Percentiles rank a stretch among this genome's conserved stretches.
phyloP scores from a whole-genome alignment of 805 yeast species.

The Schwanniomyces sp. region DNA sequence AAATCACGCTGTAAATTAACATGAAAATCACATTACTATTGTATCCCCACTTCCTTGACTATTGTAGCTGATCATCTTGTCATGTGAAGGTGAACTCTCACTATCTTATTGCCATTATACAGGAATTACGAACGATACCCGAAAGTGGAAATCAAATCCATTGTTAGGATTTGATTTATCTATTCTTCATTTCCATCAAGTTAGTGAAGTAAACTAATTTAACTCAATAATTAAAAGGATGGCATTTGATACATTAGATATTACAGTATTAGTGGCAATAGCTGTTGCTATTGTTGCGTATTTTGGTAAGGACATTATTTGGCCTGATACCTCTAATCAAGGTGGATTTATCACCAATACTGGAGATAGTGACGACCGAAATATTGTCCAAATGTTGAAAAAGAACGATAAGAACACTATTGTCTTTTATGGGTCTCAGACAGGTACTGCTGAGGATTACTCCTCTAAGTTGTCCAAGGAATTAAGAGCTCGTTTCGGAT shows the following conservation, averaged over 20 bases:
- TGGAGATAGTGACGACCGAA: constrained; percentile 47
- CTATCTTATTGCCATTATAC: background rate
- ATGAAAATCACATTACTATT: background rate
- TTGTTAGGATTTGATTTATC: background rate
- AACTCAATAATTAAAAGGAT: constrained; percentile 19
- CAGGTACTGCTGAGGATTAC: constrained; percentile 98
- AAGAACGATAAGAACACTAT: constrained; percentile 71
- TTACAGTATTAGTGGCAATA: constrained; percentile 63
- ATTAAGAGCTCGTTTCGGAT: constrained; percentile 74
- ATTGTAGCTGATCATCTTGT: background rate
- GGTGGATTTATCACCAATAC: constrained; percentile 29
- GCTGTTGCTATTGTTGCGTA: constrained; percentile 66
- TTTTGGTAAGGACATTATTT: constrained; percentile 58
- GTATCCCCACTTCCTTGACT: background rate
- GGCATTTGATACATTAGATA: constrained; percentile 73
- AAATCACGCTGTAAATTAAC: background rate
- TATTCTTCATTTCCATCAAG: background rate
- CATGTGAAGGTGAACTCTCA: background rate
- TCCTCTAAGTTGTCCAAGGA: constrained; percentile 90
- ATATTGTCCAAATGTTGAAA: constrained; percentile 56
- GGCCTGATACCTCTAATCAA: constrained; percentile 34
- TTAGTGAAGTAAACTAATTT: background rate
- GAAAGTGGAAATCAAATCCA: background rate
- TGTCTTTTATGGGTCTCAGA: constrained; percentile 90
- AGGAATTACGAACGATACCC: background rate